Evolutionary conservation across 1,284 basidiomycete genomes (phyloP).

Genomic region (Leccinum griseonigrum): DNA sequence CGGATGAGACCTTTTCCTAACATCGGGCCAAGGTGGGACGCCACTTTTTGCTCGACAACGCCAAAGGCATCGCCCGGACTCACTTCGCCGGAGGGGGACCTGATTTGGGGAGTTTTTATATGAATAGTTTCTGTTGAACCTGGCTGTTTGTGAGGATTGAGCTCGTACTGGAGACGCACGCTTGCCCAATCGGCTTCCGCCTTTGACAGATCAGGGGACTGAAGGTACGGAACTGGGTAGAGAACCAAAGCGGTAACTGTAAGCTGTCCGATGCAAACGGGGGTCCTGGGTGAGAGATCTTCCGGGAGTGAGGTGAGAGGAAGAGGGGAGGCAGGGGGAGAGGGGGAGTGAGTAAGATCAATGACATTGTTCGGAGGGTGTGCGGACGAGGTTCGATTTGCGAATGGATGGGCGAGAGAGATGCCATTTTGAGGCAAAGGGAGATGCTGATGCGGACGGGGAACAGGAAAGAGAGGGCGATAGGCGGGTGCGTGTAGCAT

Average conservation of each 20-base stretch:
- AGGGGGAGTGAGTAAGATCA: conserved; percentile 74
- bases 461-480: conserved; percentile 47
- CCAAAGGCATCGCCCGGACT: conserved; percentile 69
- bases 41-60: conserved; percentile 82
- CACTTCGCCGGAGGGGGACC: conserved; percentile 48
- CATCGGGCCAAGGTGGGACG: conserved; percentile 76
- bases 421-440: conserved; percentile 20
- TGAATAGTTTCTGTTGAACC: conserved; percentile 75
- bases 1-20: conserved; percentile 80
- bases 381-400: conserved; percentile 17
- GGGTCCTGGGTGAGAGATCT: conserved; percentile 69
- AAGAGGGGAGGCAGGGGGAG: conserved; percentile 52
- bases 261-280: conserved; percentile 87
- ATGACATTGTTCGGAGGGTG: conserved; percentile 53
- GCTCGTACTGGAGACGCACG: conserved; percentile 74
- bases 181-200: conserved; percentile 68
- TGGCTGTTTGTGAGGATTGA: conserved; percentile 51
- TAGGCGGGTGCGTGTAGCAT: conserved; percentile 32
- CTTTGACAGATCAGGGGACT: conserved; percentile 43
- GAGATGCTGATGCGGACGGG: conserved; percentile 25
- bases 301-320: conserved; percentile 37
- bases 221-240: conserved; percentile 78
- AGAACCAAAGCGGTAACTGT: conserved; percentile 80
- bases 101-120: conserved; percentile 65
- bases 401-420: conserved; percentile 14